These are phyloP conservation scores for Aspergillus aculeatinus DNA, from an alignment of 2,329 filamentous ascomycete species.

Conservation along the genomic window DNA sequence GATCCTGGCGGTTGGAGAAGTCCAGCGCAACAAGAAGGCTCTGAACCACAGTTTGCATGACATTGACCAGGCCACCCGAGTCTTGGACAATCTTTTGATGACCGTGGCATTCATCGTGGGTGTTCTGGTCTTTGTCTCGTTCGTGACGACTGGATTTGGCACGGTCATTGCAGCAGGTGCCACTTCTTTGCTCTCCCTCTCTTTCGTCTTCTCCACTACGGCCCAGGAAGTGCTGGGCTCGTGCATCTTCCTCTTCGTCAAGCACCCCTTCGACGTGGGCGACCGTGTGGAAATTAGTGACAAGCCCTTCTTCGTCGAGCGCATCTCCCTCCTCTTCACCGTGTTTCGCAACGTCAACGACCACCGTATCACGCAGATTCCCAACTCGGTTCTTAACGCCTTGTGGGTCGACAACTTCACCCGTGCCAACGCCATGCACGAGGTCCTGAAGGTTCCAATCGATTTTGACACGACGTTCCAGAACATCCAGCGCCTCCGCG, in stretches of 20 bases:
- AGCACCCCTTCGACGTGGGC: conserved; percentile 95
- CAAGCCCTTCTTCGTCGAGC: conserved; percentile 77
- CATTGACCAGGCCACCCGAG: conserved; percentile 88
- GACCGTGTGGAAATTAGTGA: conserved; percentile 80
- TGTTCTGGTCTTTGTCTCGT: conserved; percentile 84
- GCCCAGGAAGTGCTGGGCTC: conserved; percentile 95
- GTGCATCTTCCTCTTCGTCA: conserved; percentile 98
- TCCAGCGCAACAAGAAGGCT: conserved; percentile 81
- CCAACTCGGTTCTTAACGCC: conserved; percentile 88
- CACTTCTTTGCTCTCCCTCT: conserved; percentile 89
- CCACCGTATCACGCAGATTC: conserved; percentile 77
- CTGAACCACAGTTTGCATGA: conserved; percentile 95
- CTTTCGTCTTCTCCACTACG: conserved; percentile 91
- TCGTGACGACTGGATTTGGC: conserved; percentile 82
- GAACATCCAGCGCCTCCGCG: conserved; percentile 79
- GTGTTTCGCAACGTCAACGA: conserved; percentile 82
- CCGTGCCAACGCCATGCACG: conserved; percentile 87
- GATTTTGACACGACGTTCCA: conserved; percentile 86
- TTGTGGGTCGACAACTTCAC: conserved; percentile 95
- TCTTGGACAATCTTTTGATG: conserved; percentile 82
- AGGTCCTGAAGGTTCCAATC: conserved; percentile 75
- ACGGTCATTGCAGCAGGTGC: conserved; percentile 86
- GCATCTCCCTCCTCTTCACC: conserved; percentile 90
- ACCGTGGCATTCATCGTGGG: conserved; percentile 77
- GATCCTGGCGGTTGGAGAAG: conserved; percentile 80